Evolutionary conservation across 768 basidiomycete species (phyloP), one percentile per base, ranked within the genome.

Genomic region (Leccinum sublutescens): DNA sequence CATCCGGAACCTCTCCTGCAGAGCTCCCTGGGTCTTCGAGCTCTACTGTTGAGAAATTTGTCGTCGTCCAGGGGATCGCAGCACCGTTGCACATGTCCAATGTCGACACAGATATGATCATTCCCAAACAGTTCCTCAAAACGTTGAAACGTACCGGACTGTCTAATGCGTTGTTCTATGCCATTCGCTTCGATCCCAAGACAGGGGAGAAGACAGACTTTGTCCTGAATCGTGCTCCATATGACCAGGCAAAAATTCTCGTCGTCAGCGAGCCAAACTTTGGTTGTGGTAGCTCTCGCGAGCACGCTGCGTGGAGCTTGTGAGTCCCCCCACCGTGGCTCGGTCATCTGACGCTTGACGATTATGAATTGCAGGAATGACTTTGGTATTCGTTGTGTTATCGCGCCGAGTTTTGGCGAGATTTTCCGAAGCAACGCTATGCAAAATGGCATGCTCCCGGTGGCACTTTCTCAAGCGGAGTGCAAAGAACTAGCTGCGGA

Each of bases 41-140:
- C 14, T 80, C 82, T 17, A 74, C 76, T 17, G 79, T 81, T 52
- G 76, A 79, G 63, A 88, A 87, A 64, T 93, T 93, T 73, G 83
- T 77, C 54, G 67, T 87, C 52, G 74, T 93, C 54, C 86, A 85
- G 69, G 91, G 91, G 45, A 82, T 91, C 56, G 82, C 88, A 47
- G 90, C 89, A 10, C 90, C 91, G n/a, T 67, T 93, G 74, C 81
- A 88, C 71, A 88, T 89, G 49, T 84, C 88, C 61, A 93, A 93
- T 65, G 86, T 95, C 62, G 93, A 96, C 75, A 96, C 93, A 50
- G 93, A 96, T 68, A 90, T 89, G 85, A 93, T 96, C 72, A 94
- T 95, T 69, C 93, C 93, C 3, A 94, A 95, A 67, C 93, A 94
- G 68, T 95, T 95, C 79, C 76, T 95, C 73, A 95, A 95, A 76